A percentile compares a stretch with the other conserved stretches of the same genome.
These are phyloP conservation scores for Penicillium malachiteum DNA, from an alignment of 495 filamentous ascomycete species.

Conservation along the genomic window DNA sequence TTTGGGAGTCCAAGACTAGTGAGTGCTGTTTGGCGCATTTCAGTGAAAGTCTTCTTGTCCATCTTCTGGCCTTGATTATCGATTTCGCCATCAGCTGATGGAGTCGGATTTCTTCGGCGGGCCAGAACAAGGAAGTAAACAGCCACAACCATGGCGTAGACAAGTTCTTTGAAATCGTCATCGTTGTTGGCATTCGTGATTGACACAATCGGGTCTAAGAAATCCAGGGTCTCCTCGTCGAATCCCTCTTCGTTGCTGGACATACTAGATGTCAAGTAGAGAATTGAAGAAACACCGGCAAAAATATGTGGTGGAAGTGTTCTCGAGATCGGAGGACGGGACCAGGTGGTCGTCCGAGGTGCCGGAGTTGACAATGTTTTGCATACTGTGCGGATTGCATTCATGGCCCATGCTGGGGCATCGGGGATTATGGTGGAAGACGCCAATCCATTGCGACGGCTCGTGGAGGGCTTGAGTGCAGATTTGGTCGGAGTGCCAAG, in stretches of 20 bases:
- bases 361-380: conserved; percentile 57
- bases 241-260: conserved; percentile 32
- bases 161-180: conserved; percentile 42
- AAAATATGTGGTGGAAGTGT: conserved; percentile 62
- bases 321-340: conserved; percentile 44
- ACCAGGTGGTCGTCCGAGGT: conserved; percentile 45
- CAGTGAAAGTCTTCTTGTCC: conserved; percentile 48
- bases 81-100: conserved; percentile 17
- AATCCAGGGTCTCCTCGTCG: conserved; percentile 39
- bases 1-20: conserved; percentile 38
- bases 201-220: conserved; percentile 36
- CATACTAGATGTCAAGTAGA: conserved; percentile 40
- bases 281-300: conserved; percentile 59
- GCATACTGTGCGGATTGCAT: conserved; percentile 64
- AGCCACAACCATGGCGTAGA: conserved; percentile 56
- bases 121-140: conserved; percentile 63
- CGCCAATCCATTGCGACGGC: conserved; percentile 20
- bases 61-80: conserved; percentile 35
- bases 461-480: conserved; percentile 13
- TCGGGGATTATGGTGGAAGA: conserved; percentile 39
- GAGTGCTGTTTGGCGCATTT: conserved; percentile 49
- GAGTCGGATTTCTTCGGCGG: conserved; percentile 36
- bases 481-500: conserved; percentile 26
- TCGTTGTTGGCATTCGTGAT: conserved; percentile 30
- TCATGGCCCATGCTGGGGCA: conserved; percentile 65